Evolutionary conservation across 2,329 filamentous ascomycete species (phyloP), one percentile per base, ranked within the genome.

Genomic region (Aureobasidium lini): DNA sequence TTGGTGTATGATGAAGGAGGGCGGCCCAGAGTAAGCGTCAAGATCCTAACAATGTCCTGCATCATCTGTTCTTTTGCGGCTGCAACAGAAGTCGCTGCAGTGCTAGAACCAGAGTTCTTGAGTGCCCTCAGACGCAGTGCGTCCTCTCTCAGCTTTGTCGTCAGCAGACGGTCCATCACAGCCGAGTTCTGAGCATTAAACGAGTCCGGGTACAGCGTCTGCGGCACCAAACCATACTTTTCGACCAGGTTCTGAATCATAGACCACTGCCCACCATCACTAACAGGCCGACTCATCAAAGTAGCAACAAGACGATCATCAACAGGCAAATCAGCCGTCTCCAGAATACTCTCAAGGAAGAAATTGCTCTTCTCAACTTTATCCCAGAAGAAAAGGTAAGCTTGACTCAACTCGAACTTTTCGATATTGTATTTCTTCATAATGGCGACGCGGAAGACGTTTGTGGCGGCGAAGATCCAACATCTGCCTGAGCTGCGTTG

Each of bases 391-490:
- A 93, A 95, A 4, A 95, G 81, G 68, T 95, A 95, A 1, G 86
- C 80, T 73, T 95, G 91, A 32, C 87, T 91, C n/a, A 96, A 79
- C 77, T 95, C 89, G 67, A 95, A 95, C 57, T 82, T 79, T 48
- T 85, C 82, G 18, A 95, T 81, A 63, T 85, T 83, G 73, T 95
- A 88, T 67, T 86, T 86, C 73, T 89, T 87, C 87, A 94, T 93
- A 48, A 95, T 79, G 1, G 90, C 87, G n/a, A 95, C 82, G 31
- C 91, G 87, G 75, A 95, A 94, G 59, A 95, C 86, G 66, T 95
- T 95, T n/a, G 89, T 94, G 4, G 88, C 84, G 1, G 91, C 91
- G 66, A 96, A 96, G 63, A 95, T 83, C 91, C 91, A 96, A 78
- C 91, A 96, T 64, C 91, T 81, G 7, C 90, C 91, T 2, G 87